phyloP scores from a whole-genome alignment of 208 protist genomes.

The Trypanosoma caninum region DNA sequence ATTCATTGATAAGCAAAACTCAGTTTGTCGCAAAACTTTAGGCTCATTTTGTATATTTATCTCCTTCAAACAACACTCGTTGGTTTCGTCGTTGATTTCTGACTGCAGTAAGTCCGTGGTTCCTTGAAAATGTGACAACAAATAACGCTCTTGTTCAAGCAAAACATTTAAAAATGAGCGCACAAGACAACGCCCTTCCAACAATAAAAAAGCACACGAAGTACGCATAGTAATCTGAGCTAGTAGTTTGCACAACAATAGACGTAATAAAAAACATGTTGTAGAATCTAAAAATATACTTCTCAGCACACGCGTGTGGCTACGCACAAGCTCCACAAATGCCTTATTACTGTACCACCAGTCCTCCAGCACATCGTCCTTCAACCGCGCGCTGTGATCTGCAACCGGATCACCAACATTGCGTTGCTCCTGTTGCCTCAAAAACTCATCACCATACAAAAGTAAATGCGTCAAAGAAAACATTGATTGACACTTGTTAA shows the following conservation, averaged over 20 bases:
- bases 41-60: neutral
- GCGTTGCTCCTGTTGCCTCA: neutral
- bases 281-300: slow-evolving; percentile 26
- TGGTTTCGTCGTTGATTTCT: neutral
- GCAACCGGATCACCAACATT: neutral
- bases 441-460: neutral
- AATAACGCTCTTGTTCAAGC: slow-evolving; percentile 2
- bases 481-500: no score
- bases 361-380: neutral
- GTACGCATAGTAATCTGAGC: slow-evolving; percentile 43
- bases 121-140: neutral
- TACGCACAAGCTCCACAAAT: slow-evolving; percentile 44
- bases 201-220: slow-evolving; percentile 40
- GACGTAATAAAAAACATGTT: slow-evolving; percentile 36
- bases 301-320: slow-evolving; percentile 41
- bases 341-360: slow-evolving; percentile 50
- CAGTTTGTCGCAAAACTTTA: no score
- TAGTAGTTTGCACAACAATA: slow-evolving; percentile 39
- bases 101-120: neutral
- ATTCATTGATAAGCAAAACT: no score
- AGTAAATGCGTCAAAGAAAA: no score
- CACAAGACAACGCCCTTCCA: slow-evolving; percentile 56
- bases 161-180: slow-evolving; percentile 44
- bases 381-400: neutral
- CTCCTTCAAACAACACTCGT: neutral